Evolutionary conservation across 208 protist species (phyloP), one percentile per base, ranked within the genome.

Genomic region (Wallacemonas sp.): DNA sequence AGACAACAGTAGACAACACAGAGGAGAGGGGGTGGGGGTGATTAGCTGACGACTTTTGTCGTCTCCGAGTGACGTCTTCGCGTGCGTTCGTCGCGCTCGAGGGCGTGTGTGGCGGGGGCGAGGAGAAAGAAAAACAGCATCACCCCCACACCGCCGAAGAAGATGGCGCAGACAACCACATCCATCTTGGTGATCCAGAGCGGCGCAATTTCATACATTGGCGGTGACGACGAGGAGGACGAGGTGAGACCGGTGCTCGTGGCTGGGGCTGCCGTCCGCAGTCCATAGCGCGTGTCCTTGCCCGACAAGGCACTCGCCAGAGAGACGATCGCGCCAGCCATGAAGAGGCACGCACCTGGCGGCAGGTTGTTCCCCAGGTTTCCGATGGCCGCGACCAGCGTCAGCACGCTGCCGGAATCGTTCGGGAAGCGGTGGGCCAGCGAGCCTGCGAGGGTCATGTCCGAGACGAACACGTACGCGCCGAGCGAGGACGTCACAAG

Each of bases 301-400:
- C 36, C 36, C 11, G 29, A 46, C 2, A 63, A 8, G 4, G 57
- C 16, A 5, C 14, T 21, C 8, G 49, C 38, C 9, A 61, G 29
- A 2, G 26, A n/a, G 48, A 54, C 49, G 23, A 69, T 32, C 4
- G 24, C 6, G 23, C 39, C 30, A 16, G 64, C 30, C 2, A 61
- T 5, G 36, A 55, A 71, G 23, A 71, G 14, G n/a, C 36, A 54
- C 16, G 6, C 6, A 11, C 16, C n/a, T 14, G 8, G 24, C 5
- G 66, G 66, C 16, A 71, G 52, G 12, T 4, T 39, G 44, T 67
- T 23, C 9, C 61, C 61, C 0, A 67, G 44, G 26, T 67, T 67
- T 3, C 46, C 26, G 21, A 67, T 26, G 19, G 61, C 61, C 21
- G 32, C 41, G 0, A 67, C 32, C 61, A 67, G 46, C 32, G 61